These are phyloP conservation scores for Themeda triandra DNA, from an alignment of 176 grass and related monocot genomes.

Conservation along the genomic window DNA sequence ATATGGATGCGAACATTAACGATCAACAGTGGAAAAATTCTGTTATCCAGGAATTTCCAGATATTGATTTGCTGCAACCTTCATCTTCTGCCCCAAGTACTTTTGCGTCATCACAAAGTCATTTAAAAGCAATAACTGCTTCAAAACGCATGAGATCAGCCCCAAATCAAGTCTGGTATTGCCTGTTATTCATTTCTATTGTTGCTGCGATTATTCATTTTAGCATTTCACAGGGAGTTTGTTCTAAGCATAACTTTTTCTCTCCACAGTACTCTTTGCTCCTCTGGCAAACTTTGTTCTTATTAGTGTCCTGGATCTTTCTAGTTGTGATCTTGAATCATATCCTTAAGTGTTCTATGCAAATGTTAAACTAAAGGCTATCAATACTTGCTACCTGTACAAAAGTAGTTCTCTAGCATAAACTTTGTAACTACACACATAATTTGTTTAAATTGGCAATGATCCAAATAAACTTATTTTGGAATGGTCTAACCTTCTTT, in stretches of 20 bases:
- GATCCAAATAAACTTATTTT: conserved; percentile 6
- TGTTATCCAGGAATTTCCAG: conserved; percentile 71
- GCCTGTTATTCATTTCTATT: conserved; percentile 11
- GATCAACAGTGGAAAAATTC: conserved; percentile 69
- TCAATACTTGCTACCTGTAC: neutral
- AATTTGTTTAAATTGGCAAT: conserved; percentile 7
- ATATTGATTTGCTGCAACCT: conserved; percentile 85
- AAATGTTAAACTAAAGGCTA: neutral
- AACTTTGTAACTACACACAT: neutral
- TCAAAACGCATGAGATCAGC: conserved; percentile 88
- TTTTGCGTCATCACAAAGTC: conserved; percentile 66
- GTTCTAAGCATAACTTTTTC: neutral
- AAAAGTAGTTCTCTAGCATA: conserved; percentile 1
- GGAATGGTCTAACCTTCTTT: conserved; percentile 7
- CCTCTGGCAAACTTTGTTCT: neutral
- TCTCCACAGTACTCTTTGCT: neutral
- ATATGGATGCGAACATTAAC: conserved; percentile 72
- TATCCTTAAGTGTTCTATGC: neutral
- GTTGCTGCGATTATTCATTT: conserved; percentile 6
- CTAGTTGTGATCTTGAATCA: neutral
- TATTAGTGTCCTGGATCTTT: neutral
- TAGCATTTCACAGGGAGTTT: neutral
- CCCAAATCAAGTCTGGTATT: conserved; percentile 93
- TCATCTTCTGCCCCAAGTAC: conserved; percentile 62
- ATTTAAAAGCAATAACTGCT: conserved; percentile 97